phyloP scores from a whole-genome alignment of 1,284 basidiomycete genomes.

The Ustilago tritici region DNA sequence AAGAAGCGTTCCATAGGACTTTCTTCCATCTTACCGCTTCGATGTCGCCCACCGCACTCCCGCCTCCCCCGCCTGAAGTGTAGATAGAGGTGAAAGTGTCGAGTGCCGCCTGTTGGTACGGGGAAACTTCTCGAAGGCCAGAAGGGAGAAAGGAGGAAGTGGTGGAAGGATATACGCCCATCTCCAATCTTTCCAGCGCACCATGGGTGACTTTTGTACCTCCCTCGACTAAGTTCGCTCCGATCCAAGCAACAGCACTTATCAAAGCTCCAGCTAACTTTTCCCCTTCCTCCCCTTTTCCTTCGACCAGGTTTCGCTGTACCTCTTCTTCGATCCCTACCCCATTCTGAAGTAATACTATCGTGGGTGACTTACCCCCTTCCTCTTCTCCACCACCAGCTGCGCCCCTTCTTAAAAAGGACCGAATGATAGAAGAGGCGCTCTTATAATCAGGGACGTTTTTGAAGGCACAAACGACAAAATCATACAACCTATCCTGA shows the following conservation, averaged over 20 bases:
- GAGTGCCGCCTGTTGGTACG: conserved; percentile 63
- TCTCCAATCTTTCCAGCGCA: conserved; percentile 65
- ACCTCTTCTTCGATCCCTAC: conserved; percentile 80
- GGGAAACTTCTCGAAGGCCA: not conserved
- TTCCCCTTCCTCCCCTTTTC: conserved; percentile 12
- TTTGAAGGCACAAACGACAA: conserved; percentile 78
- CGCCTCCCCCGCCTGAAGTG: conserved; percentile 69
- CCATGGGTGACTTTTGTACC: conserved; percentile 57
- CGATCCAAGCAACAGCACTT: conserved; percentile 72
- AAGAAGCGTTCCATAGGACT: conserved; percentile 64
- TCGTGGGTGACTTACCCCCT: conserved; percentile 73
- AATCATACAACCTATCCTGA: conserved; percentile 76
- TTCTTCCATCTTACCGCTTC: conserved; percentile 73
- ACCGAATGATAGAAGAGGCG: conserved; percentile 75
- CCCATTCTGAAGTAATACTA: conserved; percentile 82
- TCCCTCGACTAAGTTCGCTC: conserved; percentile 66
- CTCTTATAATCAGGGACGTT: conserved; percentile 78
- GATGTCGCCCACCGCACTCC: conserved; percentile 71
- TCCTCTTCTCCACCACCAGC: not conserved
- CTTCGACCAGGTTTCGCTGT: conserved; percentile 73
- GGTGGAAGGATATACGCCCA: conserved; percentile 67
- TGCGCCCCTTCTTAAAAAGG: conserved; percentile 71
- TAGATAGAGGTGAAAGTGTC: conserved; percentile 69
- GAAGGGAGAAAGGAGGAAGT: not conserved
- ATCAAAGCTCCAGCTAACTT: conserved; percentile 49